Percentiles rank a stretch among this genome's conserved stretches.
Conservation (phyloP, 768 basidiomycete species). For the Auricularia heimuer region DNA sequence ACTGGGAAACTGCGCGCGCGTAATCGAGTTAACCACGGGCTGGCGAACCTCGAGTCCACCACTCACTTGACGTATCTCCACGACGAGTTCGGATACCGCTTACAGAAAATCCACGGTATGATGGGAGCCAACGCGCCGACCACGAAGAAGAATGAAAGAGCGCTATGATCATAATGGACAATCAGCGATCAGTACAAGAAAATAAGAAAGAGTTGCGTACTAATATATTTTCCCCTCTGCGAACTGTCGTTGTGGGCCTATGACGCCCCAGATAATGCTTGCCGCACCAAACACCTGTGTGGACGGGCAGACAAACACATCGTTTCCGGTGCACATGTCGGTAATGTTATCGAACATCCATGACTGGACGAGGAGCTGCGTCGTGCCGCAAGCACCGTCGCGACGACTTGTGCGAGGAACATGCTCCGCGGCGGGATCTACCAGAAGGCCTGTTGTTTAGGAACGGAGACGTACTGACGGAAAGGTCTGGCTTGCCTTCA, state of each 20-base stretch:
- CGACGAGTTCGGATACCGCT: constrained; percentile 34
- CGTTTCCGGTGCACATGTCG: constrained; percentile 35
- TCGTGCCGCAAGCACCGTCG: constrained; percentile 46
- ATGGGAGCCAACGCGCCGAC: constrained; percentile 28
- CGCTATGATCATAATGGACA: background rate
- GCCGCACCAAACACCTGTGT: constrained; percentile 33
- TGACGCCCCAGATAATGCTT: constrained; percentile 46
- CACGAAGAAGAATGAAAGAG: constrained; percentile 32
- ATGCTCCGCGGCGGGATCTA: constrained; percentile 17
- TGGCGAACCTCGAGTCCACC: background rate
- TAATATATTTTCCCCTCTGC: constrained; percentile 47
- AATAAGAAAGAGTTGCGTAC: background rate
- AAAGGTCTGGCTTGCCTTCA: constrained; percentile 17
- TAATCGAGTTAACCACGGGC: background rate
- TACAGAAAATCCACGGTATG: constrained; percentile 21
- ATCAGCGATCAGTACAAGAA: background rate
- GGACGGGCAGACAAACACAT: constrained; percentile 42
- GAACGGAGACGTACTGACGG: constrained; percentile 18
- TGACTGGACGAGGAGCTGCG: constrained; percentile 54
- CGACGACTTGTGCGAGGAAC: constrained; percentile 23
- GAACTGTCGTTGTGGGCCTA: constrained; percentile 54
- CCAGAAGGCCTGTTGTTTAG: constrained; percentile 4
- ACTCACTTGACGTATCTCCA: constrained; percentile 56
- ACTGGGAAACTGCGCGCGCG: constrained; percentile 20
- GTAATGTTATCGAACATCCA: constrained; percentile 34